These are phyloP conservation scores for Yueomyces sp. DNA, from an alignment of 1,139 yeast genomes.

Conservation along the genomic window DNA sequence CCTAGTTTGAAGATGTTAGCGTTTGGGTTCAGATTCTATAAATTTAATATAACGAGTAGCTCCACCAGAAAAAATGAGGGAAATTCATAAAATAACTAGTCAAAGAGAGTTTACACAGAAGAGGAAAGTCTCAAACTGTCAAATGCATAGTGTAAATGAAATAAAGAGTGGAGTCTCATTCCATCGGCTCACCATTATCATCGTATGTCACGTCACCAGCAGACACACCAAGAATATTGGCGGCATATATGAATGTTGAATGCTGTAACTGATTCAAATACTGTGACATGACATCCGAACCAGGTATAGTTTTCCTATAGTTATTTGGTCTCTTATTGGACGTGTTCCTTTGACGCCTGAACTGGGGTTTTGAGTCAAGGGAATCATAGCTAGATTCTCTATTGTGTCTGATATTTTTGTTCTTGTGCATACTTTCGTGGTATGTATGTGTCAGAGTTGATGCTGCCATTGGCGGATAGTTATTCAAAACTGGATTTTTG, in stretches of 20 bases:
- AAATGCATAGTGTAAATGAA: no score
- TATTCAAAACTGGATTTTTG: not conserved
- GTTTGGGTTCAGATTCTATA: no score
- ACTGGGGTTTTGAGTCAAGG: not conserved
- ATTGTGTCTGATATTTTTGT: not conserved
- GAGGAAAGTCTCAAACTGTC: no score
- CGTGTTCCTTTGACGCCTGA: conserved; percentile 1
- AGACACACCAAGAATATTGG: conserved; percentile 34
- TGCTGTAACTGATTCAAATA: conserved; percentile 61
- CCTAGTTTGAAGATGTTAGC: no score
- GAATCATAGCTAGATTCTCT: not conserved
- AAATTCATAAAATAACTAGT: no score
- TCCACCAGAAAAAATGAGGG: no score
- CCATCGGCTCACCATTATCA: not conserved
- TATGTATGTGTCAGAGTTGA: not conserved
- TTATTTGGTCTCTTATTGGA: conserved; percentile 4
- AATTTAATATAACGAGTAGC: no score
- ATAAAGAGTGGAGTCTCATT: not conserved
- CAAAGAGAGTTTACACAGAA: no score
- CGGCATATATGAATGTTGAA: conserved; percentile 45
- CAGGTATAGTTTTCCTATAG: conserved; percentile 33
- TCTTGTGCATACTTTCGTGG: not conserved
- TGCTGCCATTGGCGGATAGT: not conserved
- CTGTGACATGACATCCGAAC: conserved; percentile 69
- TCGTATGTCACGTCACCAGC: conserved; percentile 12